Conservation (phyloP, 2,329 filamentous ascomycete genomes). For the Cercospora sp. region DNA sequence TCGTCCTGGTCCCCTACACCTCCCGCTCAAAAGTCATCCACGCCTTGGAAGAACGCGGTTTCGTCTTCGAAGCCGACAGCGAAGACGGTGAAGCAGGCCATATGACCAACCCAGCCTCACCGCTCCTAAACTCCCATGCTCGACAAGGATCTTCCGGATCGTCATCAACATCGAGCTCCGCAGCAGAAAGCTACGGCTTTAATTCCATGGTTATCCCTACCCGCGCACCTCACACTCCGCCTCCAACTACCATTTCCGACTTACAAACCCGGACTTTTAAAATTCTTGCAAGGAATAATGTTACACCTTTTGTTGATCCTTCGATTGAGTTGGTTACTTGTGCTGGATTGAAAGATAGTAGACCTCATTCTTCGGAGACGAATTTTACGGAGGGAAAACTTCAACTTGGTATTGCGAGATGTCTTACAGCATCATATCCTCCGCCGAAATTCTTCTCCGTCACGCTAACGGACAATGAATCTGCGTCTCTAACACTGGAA, state of each 20-base stretch:
- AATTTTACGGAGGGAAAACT: slow-evolving; percentile 46
- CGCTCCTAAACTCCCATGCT: slow-evolving; percentile 59
- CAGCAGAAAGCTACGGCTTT: slow-evolving; percentile 33
- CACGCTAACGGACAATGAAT: slow-evolving; percentile 71
- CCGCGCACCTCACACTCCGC: slow-evolving; percentile 61
- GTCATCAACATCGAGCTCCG: slow-evolving; percentile 40
- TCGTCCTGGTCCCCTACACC: slow-evolving; percentile 82
- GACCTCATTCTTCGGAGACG: slow-evolving; percentile 30
- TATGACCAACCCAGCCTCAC: slow-evolving; percentile 48
- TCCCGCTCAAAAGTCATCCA: slow-evolving; percentile 72
- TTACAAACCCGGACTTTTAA: slow-evolving; percentile 80
- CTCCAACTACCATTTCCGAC: slow-evolving; percentile 74
- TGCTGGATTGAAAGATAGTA: slow-evolving; percentile 60
- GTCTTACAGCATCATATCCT: slow-evolving; percentile 48
- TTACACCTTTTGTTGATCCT: slow-evolving; percentile 69
- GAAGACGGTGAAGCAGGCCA: slow-evolving; percentile 47
- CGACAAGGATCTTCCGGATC: slow-evolving; percentile 48
- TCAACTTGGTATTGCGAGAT: slow-evolving; percentile 50
- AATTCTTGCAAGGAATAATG: slow-evolving; percentile 73
- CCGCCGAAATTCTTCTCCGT: slow-evolving; percentile 70
- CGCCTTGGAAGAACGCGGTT: slow-evolving; percentile 75
- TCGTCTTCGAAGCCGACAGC: slow-evolving; percentile 72
- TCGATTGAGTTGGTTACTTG: slow-evolving; percentile 76
- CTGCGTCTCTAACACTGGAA: slow-evolving; percentile 72
- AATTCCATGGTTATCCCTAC: slow-evolving; percentile 38